phyloP scores from a whole-genome alignment of 2,329 filamentous ascomycete species.

The Chalara sp. region DNA sequence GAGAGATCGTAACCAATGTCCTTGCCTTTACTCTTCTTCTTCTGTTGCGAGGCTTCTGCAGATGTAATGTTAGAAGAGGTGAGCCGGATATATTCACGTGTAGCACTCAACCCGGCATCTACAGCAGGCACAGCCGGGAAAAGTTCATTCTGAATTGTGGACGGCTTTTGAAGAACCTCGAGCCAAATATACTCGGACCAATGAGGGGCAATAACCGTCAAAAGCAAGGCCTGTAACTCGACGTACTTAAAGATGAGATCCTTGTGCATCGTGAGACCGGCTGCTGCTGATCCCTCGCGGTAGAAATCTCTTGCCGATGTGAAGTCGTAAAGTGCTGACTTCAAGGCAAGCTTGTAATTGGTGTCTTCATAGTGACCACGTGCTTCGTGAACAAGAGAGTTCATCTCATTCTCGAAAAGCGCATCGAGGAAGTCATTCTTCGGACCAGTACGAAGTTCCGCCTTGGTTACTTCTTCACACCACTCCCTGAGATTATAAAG shows the following conservation, averaged over 20 bases:
- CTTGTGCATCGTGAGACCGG: conserved; percentile 79
- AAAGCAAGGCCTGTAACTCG: conserved; percentile 75
- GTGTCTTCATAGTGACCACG: conserved; percentile 72
- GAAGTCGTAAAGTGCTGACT: conserved; percentile 84
- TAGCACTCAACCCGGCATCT: conserved; percentile 64
- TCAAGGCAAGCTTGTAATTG: conserved; percentile 80
- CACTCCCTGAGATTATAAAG: conserved; percentile 79
- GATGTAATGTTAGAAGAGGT: conserved; percentile 75
- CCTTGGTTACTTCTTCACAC: conserved; percentile 76
- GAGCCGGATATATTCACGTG: conserved; percentile 71
- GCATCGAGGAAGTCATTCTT: conserved; percentile 76
- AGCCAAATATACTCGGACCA: conserved; percentile 94
- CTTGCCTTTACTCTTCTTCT: conserved; percentile 93
- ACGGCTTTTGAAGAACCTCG: conserved; percentile 73
- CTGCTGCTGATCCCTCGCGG: conserved; percentile 71
- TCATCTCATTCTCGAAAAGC: conserved; percentile 91
- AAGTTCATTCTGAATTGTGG: conserved; percentile 70
- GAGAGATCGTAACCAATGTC: conserved; percentile 77
- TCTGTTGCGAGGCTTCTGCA: conserved; percentile 74
- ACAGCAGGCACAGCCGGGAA: conserved; percentile 66
- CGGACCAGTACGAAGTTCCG: conserved; percentile 67
- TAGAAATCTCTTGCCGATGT: conserved; percentile 84
- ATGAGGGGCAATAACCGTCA: conserved; percentile 83
- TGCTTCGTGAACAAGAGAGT: conserved; percentile 71
- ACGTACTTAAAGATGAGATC: conserved; percentile 75